Evolutionary conservation across 805 yeast species (phyloP), one percentile per base, ranked within the genome.

Genomic region (Candida maesae): DNA sequence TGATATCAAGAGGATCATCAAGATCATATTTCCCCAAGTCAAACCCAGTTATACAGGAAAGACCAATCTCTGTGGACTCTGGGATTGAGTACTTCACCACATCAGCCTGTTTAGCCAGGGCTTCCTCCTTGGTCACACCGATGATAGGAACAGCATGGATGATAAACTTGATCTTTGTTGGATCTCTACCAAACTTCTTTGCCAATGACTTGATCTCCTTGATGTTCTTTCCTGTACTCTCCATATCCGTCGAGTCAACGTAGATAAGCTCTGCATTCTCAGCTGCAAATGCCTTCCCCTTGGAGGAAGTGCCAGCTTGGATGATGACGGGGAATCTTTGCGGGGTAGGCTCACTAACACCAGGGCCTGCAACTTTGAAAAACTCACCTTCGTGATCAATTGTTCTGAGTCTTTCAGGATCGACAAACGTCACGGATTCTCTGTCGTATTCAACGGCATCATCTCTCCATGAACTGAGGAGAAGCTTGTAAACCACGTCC

Each of bases 41-140:
- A 38, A 67, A 57, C 11, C 72, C 73, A 2, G 71, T 66, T 67
- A 72, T 68, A 2, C 73, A 74, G 21, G 73, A 63, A 46, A 70
- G 69, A 26, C 68, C 53, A 4, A 70, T 70, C 29, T 66, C 69
- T 1, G 71, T 71, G 5, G 68, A 73, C 36, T 68, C 73, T n/a
- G 58, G 42, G 42, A 65, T 68, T 8, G 64, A 62, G 39, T 61
- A n/a, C 58, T 65, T 35, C 53, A 54, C 45, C 51, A 64, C 44
- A 57, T 65, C 11, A 40, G 57, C 34, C 44, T 57, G 32, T 27
- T 48, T 48, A 27, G 15, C 32, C n/a, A 36, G 28, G 3, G 75
- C 75, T 37, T 65, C 71, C 35, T 69, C 69, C 31, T 61, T 61
- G 4, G 75, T 70, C 19, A 51, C 50, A 5, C 63, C 75, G 27